phyloP scores from a whole-genome alignment of 371 early-diverging fungal genomes.

The Funneliformis caledonium region DNA sequence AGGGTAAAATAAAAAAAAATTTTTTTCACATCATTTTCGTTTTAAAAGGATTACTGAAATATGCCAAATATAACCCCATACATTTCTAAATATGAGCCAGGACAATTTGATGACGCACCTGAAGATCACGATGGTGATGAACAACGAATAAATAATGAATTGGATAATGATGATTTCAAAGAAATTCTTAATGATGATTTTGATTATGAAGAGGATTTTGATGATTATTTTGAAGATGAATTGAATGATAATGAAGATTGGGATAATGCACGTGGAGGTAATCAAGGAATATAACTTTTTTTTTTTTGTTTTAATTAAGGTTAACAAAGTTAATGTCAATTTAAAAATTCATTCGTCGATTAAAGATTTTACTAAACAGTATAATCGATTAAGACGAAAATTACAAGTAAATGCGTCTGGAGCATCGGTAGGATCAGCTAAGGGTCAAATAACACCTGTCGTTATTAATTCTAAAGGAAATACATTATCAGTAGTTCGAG shows the following conservation, averaged over 20 bases:
- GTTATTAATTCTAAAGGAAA: not conserved
- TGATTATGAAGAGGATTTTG: not conserved
- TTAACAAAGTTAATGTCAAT: not conserved
- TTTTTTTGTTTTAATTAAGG: not conserved
- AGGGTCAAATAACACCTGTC: not conserved
- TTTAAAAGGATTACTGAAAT: not conserved
- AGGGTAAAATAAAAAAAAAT: no score
- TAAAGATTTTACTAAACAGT: conserved; percentile 35
- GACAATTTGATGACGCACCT: conserved; percentile 36
- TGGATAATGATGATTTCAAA: not conserved
- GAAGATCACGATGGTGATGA: not conserved
- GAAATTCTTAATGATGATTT: not conserved
- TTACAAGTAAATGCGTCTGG: not conserved
- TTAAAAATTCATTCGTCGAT: not conserved
- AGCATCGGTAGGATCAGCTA: not conserved
- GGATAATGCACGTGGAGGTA: conserved; percentile 11
- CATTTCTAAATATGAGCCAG: conserved; percentile 10
- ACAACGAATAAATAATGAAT: not conserved
- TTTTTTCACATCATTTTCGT: no score
- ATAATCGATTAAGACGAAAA: conserved; percentile 23
- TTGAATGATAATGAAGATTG: conserved; percentile 35
- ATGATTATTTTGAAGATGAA: conserved; percentile 28
- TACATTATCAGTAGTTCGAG: not conserved
- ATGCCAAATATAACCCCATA: not conserved
- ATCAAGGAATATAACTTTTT: not conserved